Conservation (phyloP, 805 yeast genomes). For the Hanseniaspora clermontiae region DNA sequence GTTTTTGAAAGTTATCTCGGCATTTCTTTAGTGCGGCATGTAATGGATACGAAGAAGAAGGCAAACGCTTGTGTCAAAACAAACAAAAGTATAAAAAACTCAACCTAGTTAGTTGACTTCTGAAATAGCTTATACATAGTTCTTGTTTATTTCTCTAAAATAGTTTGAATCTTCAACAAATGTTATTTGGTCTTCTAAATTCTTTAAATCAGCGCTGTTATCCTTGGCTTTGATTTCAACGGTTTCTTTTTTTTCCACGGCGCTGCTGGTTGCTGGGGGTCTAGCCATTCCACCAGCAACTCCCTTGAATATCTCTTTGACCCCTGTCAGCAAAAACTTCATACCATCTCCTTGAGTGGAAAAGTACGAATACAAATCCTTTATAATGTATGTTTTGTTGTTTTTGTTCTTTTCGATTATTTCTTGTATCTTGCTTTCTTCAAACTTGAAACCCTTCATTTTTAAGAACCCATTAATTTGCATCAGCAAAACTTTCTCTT, state of each 20-base stretch:
- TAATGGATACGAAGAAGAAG: no score
- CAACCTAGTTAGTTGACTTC: no score
- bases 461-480: conserved; percentile 36
- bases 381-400: conserved; percentile 29
- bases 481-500: conserved; percentile 27
- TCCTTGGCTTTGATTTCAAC: not conserved
- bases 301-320: conserved; percentile 28
- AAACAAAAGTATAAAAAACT: no score
- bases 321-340: conserved; percentile 26
- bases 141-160: not conserved
- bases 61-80: no score
- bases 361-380: conserved; percentile 34
- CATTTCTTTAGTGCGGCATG: no score
- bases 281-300: not conserved
- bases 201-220: not conserved
- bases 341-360: conserved; percentile 32
- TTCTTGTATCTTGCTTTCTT: conserved; percentile 29
- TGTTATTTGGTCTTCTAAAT: not conserved
- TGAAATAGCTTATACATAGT: not conserved
- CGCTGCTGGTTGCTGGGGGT: not conserved
- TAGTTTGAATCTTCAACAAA: not conserved
- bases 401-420: conserved; percentile 32
- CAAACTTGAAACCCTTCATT: conserved; percentile 37
- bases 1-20: no score
- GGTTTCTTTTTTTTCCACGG: not conserved